Percentiles rank a stretch among this genome's conserved stretches.
Evolutionary conservation across 2,329 filamentous ascomycete species (phyloP).

Genomic region (Exophiala lecanii-corni): DNA sequence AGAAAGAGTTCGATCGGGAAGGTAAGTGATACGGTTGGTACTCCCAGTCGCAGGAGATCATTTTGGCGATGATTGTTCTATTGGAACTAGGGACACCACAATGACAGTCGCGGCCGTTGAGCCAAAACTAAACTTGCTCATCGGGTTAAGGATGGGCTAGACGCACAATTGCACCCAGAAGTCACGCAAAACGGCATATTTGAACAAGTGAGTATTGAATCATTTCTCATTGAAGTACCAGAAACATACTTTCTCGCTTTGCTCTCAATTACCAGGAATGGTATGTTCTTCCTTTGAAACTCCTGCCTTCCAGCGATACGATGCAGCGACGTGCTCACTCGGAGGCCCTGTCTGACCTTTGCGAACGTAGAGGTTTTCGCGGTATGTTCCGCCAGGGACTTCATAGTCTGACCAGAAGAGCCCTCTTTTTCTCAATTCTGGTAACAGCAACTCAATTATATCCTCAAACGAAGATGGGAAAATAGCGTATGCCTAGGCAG

Average conservation of each 20-base stretch:
- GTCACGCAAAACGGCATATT: too few species aligned
- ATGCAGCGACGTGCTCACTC: constrained; percentile 4
- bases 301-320: constrained; percentile 10
- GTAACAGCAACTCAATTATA: constrained; percentile 46
- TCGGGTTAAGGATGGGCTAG: too few species aligned
- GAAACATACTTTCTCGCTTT: too few species aligned
- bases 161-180: too few species aligned
- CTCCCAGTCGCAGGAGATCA: not conserved
- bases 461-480: constrained; percentile 43
- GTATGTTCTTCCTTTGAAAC: not conserved
- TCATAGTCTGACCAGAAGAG: constrained; percentile 31
- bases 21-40: not conserved
- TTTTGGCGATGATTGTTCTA: not conserved
- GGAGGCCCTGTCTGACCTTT: constrained; percentile 4
- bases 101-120: too few species aligned
- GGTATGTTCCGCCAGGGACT: constrained; percentile 9
- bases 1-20: not conserved
- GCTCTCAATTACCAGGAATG: not conserved
- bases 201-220: too few species aligned
- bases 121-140: too few species aligned
- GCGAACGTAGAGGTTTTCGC: constrained; percentile 20
- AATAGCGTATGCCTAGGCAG: not conserved
- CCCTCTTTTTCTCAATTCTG: constrained; percentile 42
- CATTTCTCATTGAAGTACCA: too few species aligned
- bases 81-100: not conserved